Evolutionary conservation across 2,329 filamentous ascomycete genomes (phyloP).

Genomic region (Beauveria sp.): DNA sequence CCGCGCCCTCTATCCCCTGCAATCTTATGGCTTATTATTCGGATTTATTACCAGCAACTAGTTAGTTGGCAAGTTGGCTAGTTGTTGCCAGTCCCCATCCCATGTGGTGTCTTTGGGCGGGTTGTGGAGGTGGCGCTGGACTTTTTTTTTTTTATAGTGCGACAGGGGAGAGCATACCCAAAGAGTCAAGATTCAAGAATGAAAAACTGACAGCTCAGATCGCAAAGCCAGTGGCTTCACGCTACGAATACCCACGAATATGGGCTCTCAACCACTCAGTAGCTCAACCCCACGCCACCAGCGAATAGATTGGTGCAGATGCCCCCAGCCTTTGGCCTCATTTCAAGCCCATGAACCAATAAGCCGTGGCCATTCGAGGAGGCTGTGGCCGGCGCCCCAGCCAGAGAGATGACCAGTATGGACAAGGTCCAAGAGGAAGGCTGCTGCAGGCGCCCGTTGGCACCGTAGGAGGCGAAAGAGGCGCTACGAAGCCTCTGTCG

Average conservation of each 20-base stretch:
- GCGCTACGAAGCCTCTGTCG: no score
- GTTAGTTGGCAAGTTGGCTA: neutral
- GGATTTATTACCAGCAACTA: neutral
- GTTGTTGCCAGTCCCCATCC: neutral
- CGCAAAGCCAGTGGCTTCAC: neutral
- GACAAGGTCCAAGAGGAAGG: no score
- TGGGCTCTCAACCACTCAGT: neutral
- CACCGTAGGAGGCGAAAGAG: no score
- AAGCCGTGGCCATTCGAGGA: no score
- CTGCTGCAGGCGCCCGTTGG: no score
- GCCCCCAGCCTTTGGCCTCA: no score
- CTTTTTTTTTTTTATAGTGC: neutral
- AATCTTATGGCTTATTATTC: no score
- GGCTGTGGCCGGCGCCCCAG: no score
- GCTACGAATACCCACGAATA: neutral
- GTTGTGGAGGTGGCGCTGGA: constrained; percentile 1
- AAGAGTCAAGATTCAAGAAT: neutral
- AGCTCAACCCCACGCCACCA: neutral
- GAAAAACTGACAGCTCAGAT: constrained; percentile 4
- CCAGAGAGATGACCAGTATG: no score
- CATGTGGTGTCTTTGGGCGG: neutral
- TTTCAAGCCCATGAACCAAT: no score
- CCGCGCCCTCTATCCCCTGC: no score
- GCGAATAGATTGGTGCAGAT: neutral
- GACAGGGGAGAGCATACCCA: neutral